These are phyloP conservation scores for Sapria himalayana DNA, from an alignment of 345 rosid genomes.

Conservation along the genomic window DNA sequence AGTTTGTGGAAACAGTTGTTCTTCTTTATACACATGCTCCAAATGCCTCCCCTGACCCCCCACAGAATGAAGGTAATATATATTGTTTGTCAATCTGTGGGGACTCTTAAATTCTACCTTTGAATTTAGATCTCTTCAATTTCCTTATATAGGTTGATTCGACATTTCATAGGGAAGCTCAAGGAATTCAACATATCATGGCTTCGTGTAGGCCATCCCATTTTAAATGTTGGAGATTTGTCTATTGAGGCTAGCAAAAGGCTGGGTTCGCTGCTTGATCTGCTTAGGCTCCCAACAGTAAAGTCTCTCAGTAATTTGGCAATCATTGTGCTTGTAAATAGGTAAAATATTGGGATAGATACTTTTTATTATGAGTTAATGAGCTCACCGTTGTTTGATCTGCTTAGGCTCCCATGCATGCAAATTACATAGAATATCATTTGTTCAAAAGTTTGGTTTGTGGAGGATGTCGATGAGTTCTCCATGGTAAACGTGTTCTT, in stretches of 20 bases:
- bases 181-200: constrained; percentile 58
- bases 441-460: too few species aligned
- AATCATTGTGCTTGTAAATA: constrained; percentile 51
- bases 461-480: too few species aligned
- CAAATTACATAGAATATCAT: too few species aligned
- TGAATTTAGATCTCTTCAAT: constrained; percentile 2
- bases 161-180: constrained; percentile 24
- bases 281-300: constrained; percentile 66
- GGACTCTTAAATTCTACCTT: not conserved
- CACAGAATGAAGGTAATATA: constrained; percentile 38
- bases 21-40: constrained; percentile 80
- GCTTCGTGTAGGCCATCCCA: constrained; percentile 78
- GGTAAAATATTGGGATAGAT: too few species aligned
- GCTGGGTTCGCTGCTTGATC: constrained; percentile 76
- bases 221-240: constrained; percentile 65
- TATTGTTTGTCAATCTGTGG: constrained; percentile 2
- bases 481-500: too few species aligned
- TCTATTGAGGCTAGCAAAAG: constrained; percentile 76
- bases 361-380: too few species aligned
- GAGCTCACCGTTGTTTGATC: too few species aligned
- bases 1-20: constrained; percentile 77
- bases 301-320: constrained; percentile 49
- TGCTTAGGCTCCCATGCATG: too few species aligned
- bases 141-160: constrained; percentile 11
- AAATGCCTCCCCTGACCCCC: constrained; percentile 32